Evolutionary conservation across 345 rosid genomes (phyloP).

Genomic region (Cardamine chenopodiifolia): DNA sequence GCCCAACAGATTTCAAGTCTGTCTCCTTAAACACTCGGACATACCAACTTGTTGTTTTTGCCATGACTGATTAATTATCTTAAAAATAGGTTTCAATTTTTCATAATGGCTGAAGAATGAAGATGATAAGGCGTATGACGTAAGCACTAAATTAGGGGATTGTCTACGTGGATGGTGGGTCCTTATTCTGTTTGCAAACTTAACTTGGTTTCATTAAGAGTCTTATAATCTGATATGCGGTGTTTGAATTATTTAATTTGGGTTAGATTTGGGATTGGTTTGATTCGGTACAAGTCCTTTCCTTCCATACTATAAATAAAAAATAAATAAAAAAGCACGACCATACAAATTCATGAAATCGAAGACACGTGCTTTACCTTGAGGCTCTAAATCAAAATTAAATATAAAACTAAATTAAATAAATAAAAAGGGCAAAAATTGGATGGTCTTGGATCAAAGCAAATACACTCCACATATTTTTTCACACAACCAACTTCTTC

Average conservation of each 20-base stretch:
- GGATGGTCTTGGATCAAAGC: slow-evolving; percentile 29
- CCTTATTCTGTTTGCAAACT: not conserved
- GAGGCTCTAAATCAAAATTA: slow-evolving; percentile 26
- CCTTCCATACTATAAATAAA: not conserved
- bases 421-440: slow-evolving; percentile 10
- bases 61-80: rapidly evolving
- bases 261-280: not conserved
- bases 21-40: slow-evolving; percentile 99
- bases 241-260: not conserved
- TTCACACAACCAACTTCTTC: slow-evolving; percentile 5
- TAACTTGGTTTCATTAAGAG: not conserved
- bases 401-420: not conserved
- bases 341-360: slow-evolving; percentile 13
- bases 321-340: slow-evolving; percentile 1
- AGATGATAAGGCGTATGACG: not conserved
- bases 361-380: slow-evolving; percentile 16
- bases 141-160: not conserved
- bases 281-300: slow-evolving; percentile 23
- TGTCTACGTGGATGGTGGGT: not conserved
- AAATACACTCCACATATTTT: slow-evolving; percentile 32
- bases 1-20: slow-evolving; percentile 95
- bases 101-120: too few relatives aligned
- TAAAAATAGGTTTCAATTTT: not conserved
- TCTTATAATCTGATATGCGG: not conserved
- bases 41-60: slow-evolving; percentile 56